Evolutionary conservation across 352 stramenopile species (phyloP).

Genomic region (Globisporangium splendens): DNA sequence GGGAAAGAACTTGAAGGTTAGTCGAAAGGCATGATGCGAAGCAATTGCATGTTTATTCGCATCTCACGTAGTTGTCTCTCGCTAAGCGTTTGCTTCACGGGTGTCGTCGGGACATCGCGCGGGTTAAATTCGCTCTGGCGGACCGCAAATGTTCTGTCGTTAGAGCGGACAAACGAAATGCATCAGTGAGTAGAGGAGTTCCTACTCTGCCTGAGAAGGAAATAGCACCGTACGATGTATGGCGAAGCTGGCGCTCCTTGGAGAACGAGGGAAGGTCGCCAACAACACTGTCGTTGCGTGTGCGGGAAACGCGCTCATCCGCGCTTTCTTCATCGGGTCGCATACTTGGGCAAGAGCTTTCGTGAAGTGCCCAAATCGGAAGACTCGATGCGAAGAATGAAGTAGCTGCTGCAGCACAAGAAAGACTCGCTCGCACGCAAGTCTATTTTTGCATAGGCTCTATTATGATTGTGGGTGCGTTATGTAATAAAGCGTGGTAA

Average conservation of each 20-base stretch:
- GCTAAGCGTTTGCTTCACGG: neutral
- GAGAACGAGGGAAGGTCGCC: neutral
- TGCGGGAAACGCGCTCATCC: no score
- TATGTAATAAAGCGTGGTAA: conserved; percentile 1
- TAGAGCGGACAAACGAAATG: neutral
- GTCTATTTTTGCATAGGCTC: neutral
- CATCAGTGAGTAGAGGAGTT: neutral
- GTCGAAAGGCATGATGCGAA: no score
- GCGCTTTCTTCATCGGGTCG: no score
- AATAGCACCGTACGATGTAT: conserved; percentile 10
- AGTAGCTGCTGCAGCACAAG: no score
- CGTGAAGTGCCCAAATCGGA: no score
- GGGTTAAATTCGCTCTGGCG: neutral
- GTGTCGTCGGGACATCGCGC: neutral
- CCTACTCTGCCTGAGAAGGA: neutral
- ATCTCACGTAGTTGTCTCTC: neutral
- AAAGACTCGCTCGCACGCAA: no score
- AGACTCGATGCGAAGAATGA: no score
- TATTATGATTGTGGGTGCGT: neutral
- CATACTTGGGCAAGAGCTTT: no score
- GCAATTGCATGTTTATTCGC: neutral
- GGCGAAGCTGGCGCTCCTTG: conserved; percentile 2
- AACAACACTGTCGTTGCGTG: no score
- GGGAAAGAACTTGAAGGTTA: no score
- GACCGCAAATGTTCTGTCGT: neutral